Evolutionary conservation across 164 flowering plant species (phyloP).

Genomic region (Chloranthus sessilifolius): DNA sequence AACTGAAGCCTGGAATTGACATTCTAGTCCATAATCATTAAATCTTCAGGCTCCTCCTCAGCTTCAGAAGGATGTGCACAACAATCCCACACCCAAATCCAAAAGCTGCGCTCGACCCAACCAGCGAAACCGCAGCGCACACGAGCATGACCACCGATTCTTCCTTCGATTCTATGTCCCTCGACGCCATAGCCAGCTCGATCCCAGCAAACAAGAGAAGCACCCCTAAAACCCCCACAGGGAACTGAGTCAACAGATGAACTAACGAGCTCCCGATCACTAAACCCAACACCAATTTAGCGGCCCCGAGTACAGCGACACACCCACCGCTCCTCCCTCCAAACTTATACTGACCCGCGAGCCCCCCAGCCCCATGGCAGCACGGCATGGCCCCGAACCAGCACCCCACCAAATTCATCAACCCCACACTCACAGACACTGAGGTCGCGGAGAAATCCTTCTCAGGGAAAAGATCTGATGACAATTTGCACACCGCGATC

Average conservation of each 20-base stretch:
- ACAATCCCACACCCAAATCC: slow-evolving; percentile 64
- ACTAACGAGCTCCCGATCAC: slow-evolving; percentile 63
- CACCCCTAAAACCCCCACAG: slow-evolving; percentile 78
- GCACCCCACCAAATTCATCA: slow-evolving; percentile 73
- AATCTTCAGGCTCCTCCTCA: slow-evolving; percentile 2
- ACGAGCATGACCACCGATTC: slow-evolving; percentile 63
- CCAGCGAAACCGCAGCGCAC: slow-evolving; percentile 54
- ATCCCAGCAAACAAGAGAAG: slow-evolving; percentile 79
- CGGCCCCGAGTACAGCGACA: slow-evolving; percentile 64
- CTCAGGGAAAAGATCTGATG: slow-evolving; percentile 62
- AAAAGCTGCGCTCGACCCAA: slow-evolving; percentile 70
- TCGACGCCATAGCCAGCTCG: slow-evolving; percentile 71
- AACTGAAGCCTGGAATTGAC: too few relatives aligned
- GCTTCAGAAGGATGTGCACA: slow-evolving; percentile 17
- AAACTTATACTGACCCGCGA: slow-evolving; percentile 85
- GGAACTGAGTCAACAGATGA: slow-evolving; percentile 51
- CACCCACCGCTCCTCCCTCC: slow-evolving; percentile 85
- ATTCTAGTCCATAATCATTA: too few relatives aligned
- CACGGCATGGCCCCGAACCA: slow-evolving; percentile 88
- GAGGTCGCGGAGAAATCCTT: slow-evolving; percentile 50
- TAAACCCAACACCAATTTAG: slow-evolving; percentile 60
- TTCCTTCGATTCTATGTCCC: slow-evolving; percentile 57
- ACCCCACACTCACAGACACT: slow-evolving; percentile 54
- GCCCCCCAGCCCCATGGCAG: slow-evolving; percentile 87
- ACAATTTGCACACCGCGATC: slow-evolving; percentile 61